Percentiles rank a stretch among this genome's conserved stretches.
Evolutionary conservation across 2,329 filamentous ascomycete genomes (phyloP).

Genomic region (Xylariaceae sp.): DNA sequence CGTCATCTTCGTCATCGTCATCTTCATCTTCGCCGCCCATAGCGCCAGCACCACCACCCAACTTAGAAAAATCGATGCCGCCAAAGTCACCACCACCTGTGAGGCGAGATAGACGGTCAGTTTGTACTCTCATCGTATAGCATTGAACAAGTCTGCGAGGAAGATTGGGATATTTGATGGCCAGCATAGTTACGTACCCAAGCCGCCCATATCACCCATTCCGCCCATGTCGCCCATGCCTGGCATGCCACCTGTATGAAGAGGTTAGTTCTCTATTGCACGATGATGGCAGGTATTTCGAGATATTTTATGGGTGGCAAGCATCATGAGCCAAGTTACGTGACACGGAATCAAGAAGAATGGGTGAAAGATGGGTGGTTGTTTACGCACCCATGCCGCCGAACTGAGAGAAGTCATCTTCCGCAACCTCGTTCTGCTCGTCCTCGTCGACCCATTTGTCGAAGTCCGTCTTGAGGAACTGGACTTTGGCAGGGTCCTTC

Average conservation of each 20-base stretch:
- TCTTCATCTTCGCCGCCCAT: conserved; percentile 31
- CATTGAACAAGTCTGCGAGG: background rate
- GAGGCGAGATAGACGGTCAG: conserved; percentile 21
- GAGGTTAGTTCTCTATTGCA: conserved; percentile 9
- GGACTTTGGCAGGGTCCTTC: conserved; percentile 83
- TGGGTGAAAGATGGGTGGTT: conserved; percentile 1
- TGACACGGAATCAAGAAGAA: background rate
- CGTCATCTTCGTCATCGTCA: conserved; percentile 45
- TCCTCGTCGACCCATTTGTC: conserved; percentile 99
- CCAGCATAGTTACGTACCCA: conserved; percentile 35
- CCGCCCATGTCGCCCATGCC: conserved; percentile 46
- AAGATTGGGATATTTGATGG: conserved; percentile 6
- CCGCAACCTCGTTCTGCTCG: conserved; percentile 85
- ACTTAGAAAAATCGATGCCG: conserved; percentile 92
- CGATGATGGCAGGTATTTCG: background rate
- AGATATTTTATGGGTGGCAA: background rate
- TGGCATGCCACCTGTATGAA: conserved; percentile 48
- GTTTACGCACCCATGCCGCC: conserved; percentile 58
- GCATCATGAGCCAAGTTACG: background rate
- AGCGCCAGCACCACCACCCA: conserved; percentile 57
- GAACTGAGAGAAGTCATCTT: conserved; percentile 72
- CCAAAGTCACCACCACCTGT: conserved; percentile 64
- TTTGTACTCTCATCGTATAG: background rate
- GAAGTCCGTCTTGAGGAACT: conserved; percentile 98
- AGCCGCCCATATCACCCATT: conserved; percentile 37